These are phyloP conservation scores for Phytophthora sp. DNA, from an alignment of 352 stramenopile species.

Conservation along the genomic window DNA sequence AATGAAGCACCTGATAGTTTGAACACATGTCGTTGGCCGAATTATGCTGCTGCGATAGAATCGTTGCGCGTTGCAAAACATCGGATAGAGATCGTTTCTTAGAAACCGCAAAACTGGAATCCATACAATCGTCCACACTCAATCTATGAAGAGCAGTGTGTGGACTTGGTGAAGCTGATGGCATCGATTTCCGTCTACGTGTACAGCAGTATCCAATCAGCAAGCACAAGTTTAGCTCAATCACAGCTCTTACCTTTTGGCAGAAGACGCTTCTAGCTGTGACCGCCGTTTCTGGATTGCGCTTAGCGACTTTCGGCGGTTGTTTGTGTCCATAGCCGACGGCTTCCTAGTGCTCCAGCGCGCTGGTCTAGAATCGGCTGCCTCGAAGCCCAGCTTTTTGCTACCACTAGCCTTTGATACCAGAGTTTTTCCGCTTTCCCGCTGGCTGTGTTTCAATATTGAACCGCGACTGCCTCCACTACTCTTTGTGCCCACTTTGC, in stretches of 20 bases:
- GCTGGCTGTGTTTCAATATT: constrained; percentile 25
- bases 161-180: constrained; percentile 7
- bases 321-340: constrained; percentile 35
- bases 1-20: constrained; percentile 12
- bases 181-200: constrained; percentile 34
- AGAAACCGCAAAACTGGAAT: neutral
- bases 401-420: neutral
- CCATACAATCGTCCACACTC: constrained; percentile 5
- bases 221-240: neutral
- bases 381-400: constrained; percentile 46
- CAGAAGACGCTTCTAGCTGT: constrained; percentile 28
- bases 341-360: constrained; percentile 46
- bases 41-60: constrained; percentile 54
- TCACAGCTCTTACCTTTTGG: constrained; percentile 23
- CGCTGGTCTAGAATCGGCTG: constrained; percentile 51
- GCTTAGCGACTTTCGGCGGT: constrained; percentile 44
- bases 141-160: constrained; percentile 5
- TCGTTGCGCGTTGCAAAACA: constrained; percentile 64
- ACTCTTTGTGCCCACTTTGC: neutral
- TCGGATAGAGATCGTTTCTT: constrained; percentile 55
- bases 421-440: no score
- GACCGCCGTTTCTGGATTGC: constrained; percentile 33
- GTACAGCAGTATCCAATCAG: neutral
- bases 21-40: neutral
- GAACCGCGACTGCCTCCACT: constrained; percentile 3